A percentile compares a stretch with the other conserved stretches of the same genome.
Conservation (phyloP, 257 asterid genomes). For the Plantago major region DNA sequence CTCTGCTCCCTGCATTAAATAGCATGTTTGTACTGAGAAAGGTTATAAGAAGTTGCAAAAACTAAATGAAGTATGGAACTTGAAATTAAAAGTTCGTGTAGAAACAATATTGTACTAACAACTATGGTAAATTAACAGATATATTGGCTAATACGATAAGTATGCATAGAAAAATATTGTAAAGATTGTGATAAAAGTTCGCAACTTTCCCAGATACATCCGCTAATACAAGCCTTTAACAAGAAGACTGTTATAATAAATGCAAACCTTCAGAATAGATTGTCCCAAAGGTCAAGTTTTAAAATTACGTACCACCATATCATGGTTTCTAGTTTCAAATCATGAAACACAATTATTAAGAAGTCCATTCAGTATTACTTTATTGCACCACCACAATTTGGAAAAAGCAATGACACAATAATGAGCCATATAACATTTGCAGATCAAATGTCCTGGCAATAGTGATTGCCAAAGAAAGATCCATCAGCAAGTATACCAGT, state of each 20-base stretch:
- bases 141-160: too few relatives aligned
- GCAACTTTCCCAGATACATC: constrained; percentile 3
- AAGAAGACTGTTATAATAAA: constrained; percentile 11
- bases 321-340: background rate
- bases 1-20: constrained; percentile 59
- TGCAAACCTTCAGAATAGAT: constrained; percentile 10
- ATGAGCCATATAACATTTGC: background rate
- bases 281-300: constrained; percentile 9
- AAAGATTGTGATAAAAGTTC: background rate
- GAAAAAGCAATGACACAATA: constrained; percentile 7
- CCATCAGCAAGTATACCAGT: background rate
- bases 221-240: background rate
- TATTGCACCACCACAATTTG: background rate
- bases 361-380: background rate
- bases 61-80: background rate
- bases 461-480: background rate
- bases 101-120: background rate
- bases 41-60: background rate
- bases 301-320: constrained; percentile 7
- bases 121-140: too few relatives aligned
- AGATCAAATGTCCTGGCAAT: constrained; percentile 2
- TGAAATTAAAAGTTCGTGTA: constrained; percentile 5
- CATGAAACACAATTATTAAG: background rate
- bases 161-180: too few relatives aligned
- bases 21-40: constrained; percentile 17